Base-by-base conservation (phyloP, 176 grass and related monocot species). In the Ensete glaucum region DNA sequence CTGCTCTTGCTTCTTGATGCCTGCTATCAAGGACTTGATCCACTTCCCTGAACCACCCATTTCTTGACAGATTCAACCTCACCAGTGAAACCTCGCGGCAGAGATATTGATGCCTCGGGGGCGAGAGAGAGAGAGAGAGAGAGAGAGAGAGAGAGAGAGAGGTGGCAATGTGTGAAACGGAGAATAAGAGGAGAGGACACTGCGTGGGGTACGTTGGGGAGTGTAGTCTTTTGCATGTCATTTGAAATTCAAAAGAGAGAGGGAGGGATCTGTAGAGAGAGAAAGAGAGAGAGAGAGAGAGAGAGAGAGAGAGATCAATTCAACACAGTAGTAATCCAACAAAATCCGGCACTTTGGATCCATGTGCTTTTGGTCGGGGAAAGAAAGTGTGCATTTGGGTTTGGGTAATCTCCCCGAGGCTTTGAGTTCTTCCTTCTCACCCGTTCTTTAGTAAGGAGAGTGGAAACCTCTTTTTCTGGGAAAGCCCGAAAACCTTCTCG, bases 11-110 rank as follows among this genome's bases (percentile, higher is more conserved):
- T 70, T 70, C 67, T 21, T 21, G 67, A 70, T 15, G 13, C 43
- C 43, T 11, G n/a, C 67, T 11, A 70, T 13, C 3, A 70, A 50
- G 67, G 34, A 51, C 19, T 70, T 70, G 17, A 70, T 70, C 67
- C 67, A 70, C 48, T 70, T 70, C 67, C 34, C 48, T 51, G 67
- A 70, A 50, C 67, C 67, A 50, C 67, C 67, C 67, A 50, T 50
- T 48, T 8, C 16, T 11, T 43, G 17, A 16, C 13, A 43, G 34
- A 43, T 43, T 43, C 6, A n/a, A n/a, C 34, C 34, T 43, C 34
- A 3, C 6, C 16, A 4, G 17, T 9, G 17, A 43, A 6, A 43
- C 43, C 19, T 70, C 14, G 26, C 34, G 21, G 67, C 67, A 50
- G 67, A 69, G 4, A 43, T 43, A 43, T 6, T 43, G 34, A 43